phyloP scores from a whole-genome alignment of 208 protist species.

The Crithidia thermophila region DNA sequence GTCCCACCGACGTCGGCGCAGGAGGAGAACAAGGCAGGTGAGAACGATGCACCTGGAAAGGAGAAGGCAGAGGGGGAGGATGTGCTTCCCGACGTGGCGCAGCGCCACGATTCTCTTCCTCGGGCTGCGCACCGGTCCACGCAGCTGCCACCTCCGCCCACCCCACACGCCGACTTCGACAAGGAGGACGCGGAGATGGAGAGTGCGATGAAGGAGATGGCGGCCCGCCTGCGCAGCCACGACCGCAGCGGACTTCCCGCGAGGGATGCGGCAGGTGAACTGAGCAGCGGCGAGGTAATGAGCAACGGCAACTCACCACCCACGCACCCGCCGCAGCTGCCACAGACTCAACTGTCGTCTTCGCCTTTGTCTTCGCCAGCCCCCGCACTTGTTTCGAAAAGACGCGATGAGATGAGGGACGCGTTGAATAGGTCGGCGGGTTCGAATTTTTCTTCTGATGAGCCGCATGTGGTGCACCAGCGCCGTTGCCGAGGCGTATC shows the following conservation, averaged over 20 bases:
- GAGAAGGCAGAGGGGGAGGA: not conserved
- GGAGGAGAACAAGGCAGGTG: not conserved
- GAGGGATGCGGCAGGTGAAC: no score
- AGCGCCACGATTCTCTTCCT: not conserved
- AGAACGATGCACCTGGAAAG: not conserved
- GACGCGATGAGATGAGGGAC: no score
- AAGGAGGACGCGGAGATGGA: constrained; percentile 7
- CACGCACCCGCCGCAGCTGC: not conserved
- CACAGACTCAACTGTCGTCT: not conserved
- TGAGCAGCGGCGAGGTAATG: constrained; percentile 6
- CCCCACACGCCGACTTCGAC: constrained; percentile 2
- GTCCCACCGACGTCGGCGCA: not conserved
- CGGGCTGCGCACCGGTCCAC: not conserved
- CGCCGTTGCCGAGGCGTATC: not conserved
- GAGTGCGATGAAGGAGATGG: constrained; percentile 23
- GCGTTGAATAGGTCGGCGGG: no score
- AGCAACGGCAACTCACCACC: constrained; percentile 4
- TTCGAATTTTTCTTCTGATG: no score
- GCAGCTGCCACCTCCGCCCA: constrained; percentile 4
- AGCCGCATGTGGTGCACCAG: constrained; percentile 1
- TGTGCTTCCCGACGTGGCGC: not conserved
- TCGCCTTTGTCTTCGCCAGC: no score
- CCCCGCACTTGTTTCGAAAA: no score
- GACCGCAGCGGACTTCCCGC: not conserved
- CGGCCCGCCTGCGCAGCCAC: constrained; percentile 12